phyloP scores from a whole-genome alignment of 306 rosid species.

The Oemleria cerasiformis region DNA sequence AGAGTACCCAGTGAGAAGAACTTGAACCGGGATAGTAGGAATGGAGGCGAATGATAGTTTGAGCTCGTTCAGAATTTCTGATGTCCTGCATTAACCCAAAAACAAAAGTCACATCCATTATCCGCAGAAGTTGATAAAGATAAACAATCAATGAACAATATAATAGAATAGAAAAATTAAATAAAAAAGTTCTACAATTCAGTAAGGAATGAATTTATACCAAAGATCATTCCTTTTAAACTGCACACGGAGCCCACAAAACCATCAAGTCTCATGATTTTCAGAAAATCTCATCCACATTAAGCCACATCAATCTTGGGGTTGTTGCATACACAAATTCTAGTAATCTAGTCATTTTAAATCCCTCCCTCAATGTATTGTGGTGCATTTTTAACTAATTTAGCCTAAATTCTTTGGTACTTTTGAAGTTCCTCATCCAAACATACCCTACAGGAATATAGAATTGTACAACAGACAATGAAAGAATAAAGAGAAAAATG shows the following conservation, averaged over 20 bases:
- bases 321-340: no score
- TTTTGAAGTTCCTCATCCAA: no score
- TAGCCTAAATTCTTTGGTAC: no score
- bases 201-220: neutral
- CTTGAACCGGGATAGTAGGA: conserved; percentile 53
- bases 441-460: no score
- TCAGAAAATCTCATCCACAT: neutral
- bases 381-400: no score
- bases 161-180: neutral
- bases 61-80: conserved; percentile 58
- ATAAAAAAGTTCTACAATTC: no score
- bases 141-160: no score
- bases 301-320: neutral
- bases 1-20: conserved; percentile 66
- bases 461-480: no score
- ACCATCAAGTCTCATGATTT: neutral
- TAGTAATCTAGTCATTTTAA: no score
- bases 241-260: neutral
- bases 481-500: neutral
- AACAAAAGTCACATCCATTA: neutral
- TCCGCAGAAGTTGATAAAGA: no score
- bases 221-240: neutral
- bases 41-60: conserved; percentile 33
- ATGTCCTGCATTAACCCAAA: conserved; percentile 47
- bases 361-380: no score